These are phyloP conservation scores for Microcera coccophila DNA, from an alignment of 2,329 filamentous ascomycete species.

Conservation along the genomic window DNA sequence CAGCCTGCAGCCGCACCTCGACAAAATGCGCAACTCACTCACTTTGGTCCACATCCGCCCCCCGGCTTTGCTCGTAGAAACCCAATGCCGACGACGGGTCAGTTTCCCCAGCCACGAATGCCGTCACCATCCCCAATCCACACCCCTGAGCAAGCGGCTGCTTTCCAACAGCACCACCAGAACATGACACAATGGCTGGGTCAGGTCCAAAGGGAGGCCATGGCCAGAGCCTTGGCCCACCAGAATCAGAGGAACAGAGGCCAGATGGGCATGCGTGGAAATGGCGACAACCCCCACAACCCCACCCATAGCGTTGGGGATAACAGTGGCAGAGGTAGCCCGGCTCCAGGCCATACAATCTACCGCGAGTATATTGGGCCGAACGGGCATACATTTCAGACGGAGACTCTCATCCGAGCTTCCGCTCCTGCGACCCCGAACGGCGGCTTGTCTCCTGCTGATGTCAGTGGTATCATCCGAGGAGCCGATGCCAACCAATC, in stretches of 20 bases:
- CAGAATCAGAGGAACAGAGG: slow-evolving; percentile 43
- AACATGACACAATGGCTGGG: slow-evolving; percentile 44
- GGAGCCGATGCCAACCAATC: slow-evolving; percentile 44
- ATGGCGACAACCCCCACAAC: slow-evolving; percentile 32
- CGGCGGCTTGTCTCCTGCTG: slow-evolving; percentile 37
- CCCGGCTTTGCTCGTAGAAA: slow-evolving; percentile 29
- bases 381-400: slow-evolving; percentile 34
- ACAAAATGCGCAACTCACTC: slow-evolving; percentile 16
- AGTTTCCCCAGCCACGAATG: slow-evolving; percentile 28
- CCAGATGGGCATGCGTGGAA: slow-evolving; percentile 38
- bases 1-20: slow-evolving; percentile 23
- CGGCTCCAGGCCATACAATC: slow-evolving; percentile 29
- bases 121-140: slow-evolving; percentile 30
- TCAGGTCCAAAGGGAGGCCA: slow-evolving; percentile 46
- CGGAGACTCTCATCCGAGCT: slow-evolving; percentile 33
- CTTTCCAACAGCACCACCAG: slow-evolving; percentile 39
- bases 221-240: slow-evolving; percentile 38
- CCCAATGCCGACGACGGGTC: slow-evolving; percentile 24
- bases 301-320: slow-evolving; percentile 21
- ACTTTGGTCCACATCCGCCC: slow-evolving; percentile 28
- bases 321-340: slow-evolving; percentile 31
- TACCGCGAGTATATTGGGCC: slow-evolving; percentile 33
- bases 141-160: slow-evolving; percentile 28
- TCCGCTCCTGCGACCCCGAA: slow-evolving; percentile 14
- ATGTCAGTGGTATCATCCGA: slow-evolving; percentile 46